Percentiles rank a stretch among this genome's conserved stretches.
These are phyloP conservation scores for Starmerella asiatica DNA, from an alignment of 805 yeast genomes.

Conservation along the genomic window DNA sequence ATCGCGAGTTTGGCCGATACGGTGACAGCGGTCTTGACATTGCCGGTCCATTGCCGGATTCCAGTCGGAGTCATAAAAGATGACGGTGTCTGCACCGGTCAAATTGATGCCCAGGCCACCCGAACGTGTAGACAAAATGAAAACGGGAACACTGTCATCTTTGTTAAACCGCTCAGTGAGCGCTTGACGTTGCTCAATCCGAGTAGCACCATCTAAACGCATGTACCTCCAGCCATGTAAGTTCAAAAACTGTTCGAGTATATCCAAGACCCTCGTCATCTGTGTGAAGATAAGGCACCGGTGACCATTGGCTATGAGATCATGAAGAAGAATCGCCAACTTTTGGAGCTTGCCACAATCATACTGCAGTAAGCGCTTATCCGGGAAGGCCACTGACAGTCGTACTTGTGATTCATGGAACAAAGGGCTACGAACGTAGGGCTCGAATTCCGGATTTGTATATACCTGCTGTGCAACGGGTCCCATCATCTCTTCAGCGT, in stretches of 20 bases:
- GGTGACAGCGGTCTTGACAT: conserved; percentile 97
- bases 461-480: conserved; percentile 1
- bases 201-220: conserved; percentile 95
- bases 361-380: conserved; percentile 76
- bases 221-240: conserved; percentile 87
- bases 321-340: conserved; percentile 58
- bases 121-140: conserved; percentile 85
- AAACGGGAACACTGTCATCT: conserved; percentile 75
- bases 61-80: conserved; percentile 98
- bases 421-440: conserved; percentile 32
- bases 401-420: conserved; percentile 78
- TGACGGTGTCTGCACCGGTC: conserved; percentile 98
- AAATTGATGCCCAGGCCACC: conserved; percentile 97
- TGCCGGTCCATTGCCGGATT: conserved; percentile 99
- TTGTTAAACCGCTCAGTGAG: conserved; percentile 85
- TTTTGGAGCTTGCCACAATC: conserved; percentile 96
- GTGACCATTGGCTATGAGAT: conserved; percentile 75
- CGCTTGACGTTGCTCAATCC: conserved; percentile 90
- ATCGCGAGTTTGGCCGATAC: conserved; percentile 96
- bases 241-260: conserved; percentile 82
- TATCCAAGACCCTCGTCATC: conserved; percentile 92
- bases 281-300: conserved; percentile 93
- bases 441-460: conserved; percentile 14
- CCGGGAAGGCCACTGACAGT: conserved; percentile 89
- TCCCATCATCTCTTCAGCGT: conserved; percentile 28